Conservation (phyloP, 805 yeast genomes). For the Pichia exigua region DNA sequence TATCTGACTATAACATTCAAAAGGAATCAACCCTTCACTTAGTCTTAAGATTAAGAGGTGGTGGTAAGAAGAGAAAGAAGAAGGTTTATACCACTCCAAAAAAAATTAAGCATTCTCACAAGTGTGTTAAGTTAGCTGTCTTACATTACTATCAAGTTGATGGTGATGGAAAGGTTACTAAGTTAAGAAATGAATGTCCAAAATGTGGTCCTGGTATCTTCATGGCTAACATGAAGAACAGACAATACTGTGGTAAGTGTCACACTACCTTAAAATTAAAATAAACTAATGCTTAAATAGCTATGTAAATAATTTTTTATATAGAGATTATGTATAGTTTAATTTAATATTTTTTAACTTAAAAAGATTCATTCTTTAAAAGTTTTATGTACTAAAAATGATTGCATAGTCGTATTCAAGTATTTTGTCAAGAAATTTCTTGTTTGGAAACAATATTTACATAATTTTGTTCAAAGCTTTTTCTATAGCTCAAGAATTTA, state of each 20-base stretch:
- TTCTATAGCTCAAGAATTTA: too few relatives aligned
- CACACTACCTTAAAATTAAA: conserved; percentile 78
- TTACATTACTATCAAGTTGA: conserved; percentile 99
- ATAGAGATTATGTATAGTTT: too few relatives aligned
- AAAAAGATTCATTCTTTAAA: too few relatives aligned
- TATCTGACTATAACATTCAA: conserved; percentile 99
- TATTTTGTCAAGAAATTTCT: too few relatives aligned
- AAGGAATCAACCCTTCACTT: conserved; percentile 97
- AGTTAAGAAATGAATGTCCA: conserved; percentile 98
- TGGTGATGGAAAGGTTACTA: conserved; percentile 96
- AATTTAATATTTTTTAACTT: too few relatives aligned
- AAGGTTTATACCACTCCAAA: conserved; percentile 99
- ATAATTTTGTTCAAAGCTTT: too few relatives aligned
- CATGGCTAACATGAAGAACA: conserved; percentile 98
- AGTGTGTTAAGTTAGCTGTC: conserved; percentile 98
- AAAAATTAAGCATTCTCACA: conserved; percentile 99
- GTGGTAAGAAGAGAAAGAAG: conserved; percentile 99
- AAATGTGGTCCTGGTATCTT: conserved; percentile 98
- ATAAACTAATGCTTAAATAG: conserved; percentile 8
- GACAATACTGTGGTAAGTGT: conserved; percentile 99
- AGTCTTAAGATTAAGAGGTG: conserved; percentile 88
- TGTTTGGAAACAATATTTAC: too few relatives aligned
- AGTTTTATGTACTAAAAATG: too few relatives aligned
- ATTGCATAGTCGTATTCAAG: too few relatives aligned
- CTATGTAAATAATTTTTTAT: too few relatives aligned